phyloP scores from a whole-genome alignment of 2,329 filamentous ascomycete species.

The Cordyceps militaris region DNA sequence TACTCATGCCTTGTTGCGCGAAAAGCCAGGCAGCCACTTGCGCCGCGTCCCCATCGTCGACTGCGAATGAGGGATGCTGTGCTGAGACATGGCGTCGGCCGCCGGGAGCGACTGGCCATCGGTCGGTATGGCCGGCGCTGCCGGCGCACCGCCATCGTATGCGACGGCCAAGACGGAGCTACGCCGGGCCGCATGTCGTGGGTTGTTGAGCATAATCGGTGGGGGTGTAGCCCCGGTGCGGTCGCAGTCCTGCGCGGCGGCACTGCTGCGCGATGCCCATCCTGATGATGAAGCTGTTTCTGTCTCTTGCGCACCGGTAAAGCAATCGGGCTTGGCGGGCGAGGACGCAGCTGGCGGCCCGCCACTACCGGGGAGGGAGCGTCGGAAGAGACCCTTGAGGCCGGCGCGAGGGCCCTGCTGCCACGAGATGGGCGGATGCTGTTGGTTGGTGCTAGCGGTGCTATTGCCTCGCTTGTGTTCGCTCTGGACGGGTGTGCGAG shows the following conservation, averaged over 20 bases:
- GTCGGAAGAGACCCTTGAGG: conserved; percentile 44
- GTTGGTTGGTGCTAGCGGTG: not conserved
- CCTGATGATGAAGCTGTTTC: not conserved
- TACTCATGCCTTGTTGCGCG: conserved; percentile 8
- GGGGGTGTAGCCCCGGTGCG: conserved; percentile 46
- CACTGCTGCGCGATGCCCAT: conserved; percentile 30
- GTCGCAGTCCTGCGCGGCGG: conserved; percentile 31
- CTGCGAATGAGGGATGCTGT: conserved; percentile 2
- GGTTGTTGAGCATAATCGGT: conserved; percentile 41
- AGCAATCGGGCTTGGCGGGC: not conserved
- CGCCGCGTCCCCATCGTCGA: conserved; percentile 23
- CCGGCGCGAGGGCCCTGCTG: conserved; percentile 37
- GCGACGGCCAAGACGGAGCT: conserved; percentile 16
- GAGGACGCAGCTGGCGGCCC: not conserved
- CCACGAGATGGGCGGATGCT: conserved; percentile 44
- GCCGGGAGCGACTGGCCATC: not conserved
- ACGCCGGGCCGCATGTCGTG: conserved; percentile 27
- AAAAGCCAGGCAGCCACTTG: conserved; percentile 31
- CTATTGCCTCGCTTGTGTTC: conserved; percentile 30
- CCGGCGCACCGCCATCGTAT: not conserved
- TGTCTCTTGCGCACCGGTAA: not conserved
- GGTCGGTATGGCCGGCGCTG: not conserved
- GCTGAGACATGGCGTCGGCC: conserved; percentile 1
- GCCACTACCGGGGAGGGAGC: conserved; percentile 36
- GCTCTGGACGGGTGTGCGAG: conserved; percentile 12